A percentile compares a stretch with the other conserved stretches of the same genome.
phyloP scores from a whole-genome alignment of 495 filamentous ascomycete genomes.

The Penicillium alfredii region DNA sequence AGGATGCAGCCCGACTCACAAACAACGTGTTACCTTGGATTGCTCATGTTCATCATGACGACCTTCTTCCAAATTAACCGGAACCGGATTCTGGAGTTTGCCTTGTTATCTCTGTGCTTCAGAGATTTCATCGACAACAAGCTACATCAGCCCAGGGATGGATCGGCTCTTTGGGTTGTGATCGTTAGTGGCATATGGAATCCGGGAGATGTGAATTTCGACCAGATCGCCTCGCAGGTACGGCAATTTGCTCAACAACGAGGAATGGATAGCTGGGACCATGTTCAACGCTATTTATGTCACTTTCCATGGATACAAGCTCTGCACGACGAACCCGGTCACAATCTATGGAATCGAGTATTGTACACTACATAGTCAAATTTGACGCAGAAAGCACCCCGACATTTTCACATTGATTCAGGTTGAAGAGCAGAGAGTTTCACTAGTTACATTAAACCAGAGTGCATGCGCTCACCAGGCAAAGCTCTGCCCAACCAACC shows the following conservation, averaged over 20 bases:
- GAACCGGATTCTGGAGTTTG: conserved; percentile 11
- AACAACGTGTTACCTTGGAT: conserved; percentile 13
- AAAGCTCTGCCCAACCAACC: conserved; percentile 45
- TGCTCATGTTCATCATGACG: conserved; percentile 19
- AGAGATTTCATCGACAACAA: conserved; percentile 4
- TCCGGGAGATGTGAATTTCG: conserved; percentile 2
- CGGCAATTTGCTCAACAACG: conserved; percentile 1
- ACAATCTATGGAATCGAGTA: conserved; percentile 13
- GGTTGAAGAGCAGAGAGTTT: no score
- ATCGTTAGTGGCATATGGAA: conserved; percentile 20
- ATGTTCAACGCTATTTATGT: conserved; percentile 2
- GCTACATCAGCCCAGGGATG: conserved; percentile 1
- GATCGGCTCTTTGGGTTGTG: conserved; percentile 16
- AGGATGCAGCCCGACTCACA: conserved; percentile 4
- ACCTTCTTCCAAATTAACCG: conserved; percentile 15
- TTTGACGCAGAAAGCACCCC: no score
- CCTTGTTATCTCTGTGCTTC: conserved; percentile 9
- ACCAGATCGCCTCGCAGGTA: conserved; percentile 8
- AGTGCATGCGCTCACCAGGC: conserved; percentile 22
- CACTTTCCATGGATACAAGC: conserved; percentile 21
- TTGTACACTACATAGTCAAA: neutral
- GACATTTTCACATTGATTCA: no score
- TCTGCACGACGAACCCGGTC: conserved; percentile 17
- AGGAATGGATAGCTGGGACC: conserved; percentile 12
- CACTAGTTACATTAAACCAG: no score